phyloP scores from a whole-genome alignment of 352 stramenopile genomes.

The Pythium diclinum region DNA sequence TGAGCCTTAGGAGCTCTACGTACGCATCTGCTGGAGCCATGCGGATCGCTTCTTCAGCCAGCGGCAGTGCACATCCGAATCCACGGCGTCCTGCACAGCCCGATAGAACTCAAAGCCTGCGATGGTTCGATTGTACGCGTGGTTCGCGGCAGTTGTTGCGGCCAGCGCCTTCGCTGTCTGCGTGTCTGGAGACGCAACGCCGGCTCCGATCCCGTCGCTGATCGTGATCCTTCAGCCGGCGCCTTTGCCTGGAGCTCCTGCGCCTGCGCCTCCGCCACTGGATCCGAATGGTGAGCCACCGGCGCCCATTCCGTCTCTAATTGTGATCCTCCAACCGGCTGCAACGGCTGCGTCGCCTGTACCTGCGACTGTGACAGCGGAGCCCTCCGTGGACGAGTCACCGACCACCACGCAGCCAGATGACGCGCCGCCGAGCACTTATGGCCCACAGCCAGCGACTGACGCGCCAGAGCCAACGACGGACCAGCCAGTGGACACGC shows the following conservation, averaged over 20 bases:
- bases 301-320: constrained; percentile 12
- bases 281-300: not conserved
- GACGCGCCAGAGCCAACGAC: not conserved
- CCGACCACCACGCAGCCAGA: not conserved
- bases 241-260: not conserved
- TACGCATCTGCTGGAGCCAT: not conserved
- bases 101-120: not conserved
- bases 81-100: not conserved
- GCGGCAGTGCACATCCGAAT: not conserved
- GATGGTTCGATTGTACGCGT: constrained; percentile 19
- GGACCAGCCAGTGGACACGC: not conserved
- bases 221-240: constrained; percentile 13
- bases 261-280: not conserved
- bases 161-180: not conserved
- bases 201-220: constrained; percentile 7
- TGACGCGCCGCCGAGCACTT: not conserved
- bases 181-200: not conserved
- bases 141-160: constrained; percentile 9
- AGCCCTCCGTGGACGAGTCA: not conserved
- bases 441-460: not conserved
- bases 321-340: constrained; percentile 12
- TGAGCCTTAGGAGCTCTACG: not conserved
- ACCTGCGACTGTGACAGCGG: not conserved
- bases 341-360: not conserved
- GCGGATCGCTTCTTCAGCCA: not conserved